phyloP scores from a whole-genome alignment of 176 grass and related monocot species.

The Aegilops umbellulata region DNA sequence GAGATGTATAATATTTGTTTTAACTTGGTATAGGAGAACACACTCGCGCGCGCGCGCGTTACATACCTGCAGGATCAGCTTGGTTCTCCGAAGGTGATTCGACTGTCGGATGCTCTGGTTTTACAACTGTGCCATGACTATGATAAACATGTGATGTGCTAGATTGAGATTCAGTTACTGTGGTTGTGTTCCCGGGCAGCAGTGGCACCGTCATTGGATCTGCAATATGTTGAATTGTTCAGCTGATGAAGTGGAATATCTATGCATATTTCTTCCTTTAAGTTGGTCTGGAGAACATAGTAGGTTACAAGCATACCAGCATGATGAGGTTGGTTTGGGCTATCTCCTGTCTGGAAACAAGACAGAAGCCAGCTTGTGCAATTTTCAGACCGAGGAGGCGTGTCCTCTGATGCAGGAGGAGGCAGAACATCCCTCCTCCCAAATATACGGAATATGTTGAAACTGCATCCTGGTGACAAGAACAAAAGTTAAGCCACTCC shows the following conservation, averaged over 20 bases:
- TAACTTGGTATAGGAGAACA: too few species aligned
- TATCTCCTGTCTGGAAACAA: constrained; percentile 55
- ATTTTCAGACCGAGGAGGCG: constrained; percentile 19
- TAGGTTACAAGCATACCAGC: constrained; percentile 18
- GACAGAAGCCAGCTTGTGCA: constrained; percentile 60
- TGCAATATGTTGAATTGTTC: constrained; percentile 32
- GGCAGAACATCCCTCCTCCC: constrained; percentile 39
- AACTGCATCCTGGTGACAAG: constrained; percentile 55
- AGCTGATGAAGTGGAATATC: neutral
- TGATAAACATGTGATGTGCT: neutral
- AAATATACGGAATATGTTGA: constrained; percentile 75
- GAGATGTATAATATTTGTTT: too few species aligned
- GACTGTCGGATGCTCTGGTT: constrained; percentile 1
- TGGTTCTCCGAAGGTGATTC: constrained; percentile 14
- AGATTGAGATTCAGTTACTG: neutral
- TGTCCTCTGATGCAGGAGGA: constrained; percentile 22
- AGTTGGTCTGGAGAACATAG: neutral
- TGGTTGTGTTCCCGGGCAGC: neutral
- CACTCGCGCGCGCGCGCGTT: too few species aligned
- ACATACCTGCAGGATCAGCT: neutral
- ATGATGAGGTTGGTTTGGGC: neutral
- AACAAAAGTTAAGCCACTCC: constrained; percentile 11
- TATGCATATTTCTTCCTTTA: neutral
- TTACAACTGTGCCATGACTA: neutral
- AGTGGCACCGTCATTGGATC: constrained; percentile 19